Evolutionary conservation across 2,329 filamentous ascomycete genomes (phyloP).

Genomic region (Pseudogymnoascus sp.): DNA sequence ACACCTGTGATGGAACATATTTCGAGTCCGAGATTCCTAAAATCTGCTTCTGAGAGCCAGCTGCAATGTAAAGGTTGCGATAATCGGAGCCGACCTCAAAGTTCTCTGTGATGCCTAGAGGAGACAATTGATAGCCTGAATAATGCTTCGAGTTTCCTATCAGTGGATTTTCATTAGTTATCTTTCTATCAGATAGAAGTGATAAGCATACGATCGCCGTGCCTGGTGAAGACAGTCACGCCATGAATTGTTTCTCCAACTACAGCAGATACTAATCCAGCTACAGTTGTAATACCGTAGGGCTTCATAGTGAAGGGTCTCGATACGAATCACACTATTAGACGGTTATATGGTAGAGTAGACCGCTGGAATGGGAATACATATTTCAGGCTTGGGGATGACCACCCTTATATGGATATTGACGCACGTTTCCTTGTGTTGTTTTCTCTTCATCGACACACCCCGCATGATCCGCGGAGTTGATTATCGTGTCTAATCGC

Average conservation of each 20-base stretch:
- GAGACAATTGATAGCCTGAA: conserved; percentile 49
- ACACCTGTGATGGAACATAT: conserved; percentile 46
- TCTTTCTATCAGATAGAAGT: background rate
- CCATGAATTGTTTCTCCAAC: background rate
- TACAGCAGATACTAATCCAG: background rate
- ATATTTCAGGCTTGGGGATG: background rate
- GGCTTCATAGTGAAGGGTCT: background rate
- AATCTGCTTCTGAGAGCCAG: conserved; percentile 39
- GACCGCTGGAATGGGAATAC: background rate
- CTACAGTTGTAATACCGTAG: background rate
- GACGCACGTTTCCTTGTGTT: background rate
- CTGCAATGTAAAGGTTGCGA: conserved; percentile 48
- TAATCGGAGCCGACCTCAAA: conserved; percentile 52
- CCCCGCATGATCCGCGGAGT: background rate
- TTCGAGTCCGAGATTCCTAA: conserved; percentile 45
- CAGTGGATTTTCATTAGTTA: conserved; percentile 7
- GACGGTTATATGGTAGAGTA: background rate
- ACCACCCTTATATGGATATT: background rate
- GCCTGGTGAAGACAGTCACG: background rate
- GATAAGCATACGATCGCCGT: background rate
- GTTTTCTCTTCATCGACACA: background rate
- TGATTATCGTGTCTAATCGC: background rate
- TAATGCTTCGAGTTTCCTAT: conserved; percentile 37
- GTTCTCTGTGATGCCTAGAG: conserved; percentile 41
- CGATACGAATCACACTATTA: background rate